Percentiles rank a stretch among this genome's conserved stretches.
These are phyloP conservation scores for Skeletonema menzelii DNA, from an alignment of 108 stramenopile genomes.

Conservation along the genomic window DNA sequence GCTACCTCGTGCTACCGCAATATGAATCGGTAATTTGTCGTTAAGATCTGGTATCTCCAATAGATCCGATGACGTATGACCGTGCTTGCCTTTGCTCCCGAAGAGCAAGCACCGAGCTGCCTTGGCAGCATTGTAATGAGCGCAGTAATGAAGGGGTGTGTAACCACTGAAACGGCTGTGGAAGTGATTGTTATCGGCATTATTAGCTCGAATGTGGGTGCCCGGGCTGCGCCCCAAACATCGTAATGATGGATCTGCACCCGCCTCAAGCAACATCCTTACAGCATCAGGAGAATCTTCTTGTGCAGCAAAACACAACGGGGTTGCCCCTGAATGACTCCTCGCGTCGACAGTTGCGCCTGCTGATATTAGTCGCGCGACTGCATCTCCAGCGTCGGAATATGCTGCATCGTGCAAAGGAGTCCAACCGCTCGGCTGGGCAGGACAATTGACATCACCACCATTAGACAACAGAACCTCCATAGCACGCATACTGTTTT, in stretches of 20 bases:
- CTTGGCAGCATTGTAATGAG: conserved; percentile 83
- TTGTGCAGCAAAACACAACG: conserved; percentile 86
- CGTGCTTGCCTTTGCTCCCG: conserved; percentile 13
- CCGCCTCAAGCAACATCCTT: conserved; percentile 59
- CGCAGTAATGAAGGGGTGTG: conserved; percentile 86
- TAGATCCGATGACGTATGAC: conserved; percentile 29
- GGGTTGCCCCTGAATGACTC: conserved; percentile 84
- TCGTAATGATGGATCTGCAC: conserved; percentile 74
- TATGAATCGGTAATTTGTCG: conserved; percentile 83
- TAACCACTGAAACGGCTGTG: conserved; percentile 84
- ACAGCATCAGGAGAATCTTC: conserved; percentile 73
- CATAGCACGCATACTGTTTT: conserved; percentile 72
- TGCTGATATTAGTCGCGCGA: conserved; percentile 63
- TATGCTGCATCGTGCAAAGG: conserved; percentile 88
- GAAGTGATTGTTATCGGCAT: conserved; percentile 41
- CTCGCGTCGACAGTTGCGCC: conserved; percentile 79
- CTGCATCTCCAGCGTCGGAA: conserved; percentile 73
- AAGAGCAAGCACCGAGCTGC: conserved; percentile 67
- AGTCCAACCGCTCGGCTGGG: conserved; percentile 88
- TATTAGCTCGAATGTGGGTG: conserved; percentile 30
- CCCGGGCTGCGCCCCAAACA: conserved; percentile 64
- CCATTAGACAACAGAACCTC: conserved; percentile 64
- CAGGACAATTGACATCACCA: conserved; percentile 74
- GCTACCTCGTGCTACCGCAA: conserved; percentile 83
- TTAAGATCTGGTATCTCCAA: conserved; percentile 83